These are phyloP conservation scores for Daedaleopsis sinensis DNA, from an alignment of 768 basidiomycete genomes.

Conservation along the genomic window DNA sequence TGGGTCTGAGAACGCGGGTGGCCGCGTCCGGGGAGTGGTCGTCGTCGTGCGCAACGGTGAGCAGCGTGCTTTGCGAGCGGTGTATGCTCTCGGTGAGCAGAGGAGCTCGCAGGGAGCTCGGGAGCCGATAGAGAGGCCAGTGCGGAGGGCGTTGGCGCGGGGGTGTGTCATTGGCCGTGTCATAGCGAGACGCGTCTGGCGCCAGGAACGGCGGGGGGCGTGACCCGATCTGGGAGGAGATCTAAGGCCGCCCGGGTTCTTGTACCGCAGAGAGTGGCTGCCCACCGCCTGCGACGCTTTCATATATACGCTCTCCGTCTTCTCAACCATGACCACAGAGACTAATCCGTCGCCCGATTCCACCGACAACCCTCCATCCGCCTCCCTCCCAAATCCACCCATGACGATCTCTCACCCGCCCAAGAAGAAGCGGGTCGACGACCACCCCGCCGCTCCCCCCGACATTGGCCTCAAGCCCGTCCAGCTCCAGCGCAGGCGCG, in stretches of 20 bases:
- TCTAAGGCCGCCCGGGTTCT: slow-evolving; percentile 5
- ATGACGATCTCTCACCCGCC: slow-evolving; percentile 46
- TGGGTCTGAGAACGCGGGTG: background rate
- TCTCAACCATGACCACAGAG: slow-evolving; percentile 19
- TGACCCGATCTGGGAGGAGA: slow-evolving; percentile 5
- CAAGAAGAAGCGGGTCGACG: slow-evolving; percentile 82
- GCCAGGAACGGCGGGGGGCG: slow-evolving; percentile 16
- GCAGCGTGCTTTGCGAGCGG: background rate
- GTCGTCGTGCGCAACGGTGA: background rate
- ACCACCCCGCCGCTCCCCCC: slow-evolving; percentile 40
- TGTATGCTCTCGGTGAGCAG: background rate
- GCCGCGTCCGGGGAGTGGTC: background rate
- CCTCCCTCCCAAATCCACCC: slow-evolving; percentile 12
- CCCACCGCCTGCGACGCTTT: background rate
- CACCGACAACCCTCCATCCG: slow-evolving; percentile 48
- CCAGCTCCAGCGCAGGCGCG: slow-evolving; percentile 76
- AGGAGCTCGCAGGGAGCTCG: background rate
- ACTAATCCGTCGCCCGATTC: slow-evolving; percentile 39
- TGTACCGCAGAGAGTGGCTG: background rate
- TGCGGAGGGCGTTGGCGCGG: background rate
- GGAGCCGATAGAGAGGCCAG: background rate
- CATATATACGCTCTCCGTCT: slow-evolving; percentile 26
- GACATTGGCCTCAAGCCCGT: slow-evolving; percentile 71
- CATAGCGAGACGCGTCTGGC: background rate
- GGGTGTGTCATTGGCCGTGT: background rate